phyloP scores from a whole-genome alignment of 176 grass and related monocot species.

The Triticum dicoccoides region DNA sequence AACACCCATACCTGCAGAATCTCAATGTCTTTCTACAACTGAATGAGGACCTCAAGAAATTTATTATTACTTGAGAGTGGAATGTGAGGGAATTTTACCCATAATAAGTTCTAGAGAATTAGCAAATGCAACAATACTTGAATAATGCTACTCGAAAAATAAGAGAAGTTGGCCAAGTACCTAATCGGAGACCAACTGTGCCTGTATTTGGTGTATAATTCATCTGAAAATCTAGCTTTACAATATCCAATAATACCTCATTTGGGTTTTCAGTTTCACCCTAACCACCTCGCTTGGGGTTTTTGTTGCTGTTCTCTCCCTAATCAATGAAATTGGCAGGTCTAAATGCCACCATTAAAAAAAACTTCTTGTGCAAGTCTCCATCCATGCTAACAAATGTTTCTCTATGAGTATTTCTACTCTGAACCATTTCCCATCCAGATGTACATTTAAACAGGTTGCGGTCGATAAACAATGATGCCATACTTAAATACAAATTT shows the following conservation, averaged over 20 bases:
- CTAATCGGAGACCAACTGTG: conserved; percentile 65
- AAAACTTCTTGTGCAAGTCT: conserved; percentile 79
- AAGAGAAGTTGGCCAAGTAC: conserved; percentile 38
- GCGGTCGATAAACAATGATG: conserved; percentile 4
- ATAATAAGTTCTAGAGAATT: not conserved
- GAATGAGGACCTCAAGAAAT: not conserved
- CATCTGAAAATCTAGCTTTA: conserved; percentile 79
- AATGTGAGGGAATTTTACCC: not conserved
- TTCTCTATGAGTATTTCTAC: conserved; percentile 58
- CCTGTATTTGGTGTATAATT: conserved; percentile 83
- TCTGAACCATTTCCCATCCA: conserved; percentile 67
- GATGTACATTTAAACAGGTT: conserved; percentile 42
- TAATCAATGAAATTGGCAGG: no score
- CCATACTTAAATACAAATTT: not conserved
- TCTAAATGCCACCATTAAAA: conserved; percentile 28
- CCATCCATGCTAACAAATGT: conserved; percentile 37
- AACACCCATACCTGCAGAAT: no score
- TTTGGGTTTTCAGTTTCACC: no score
- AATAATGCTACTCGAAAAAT: conserved; percentile 11
- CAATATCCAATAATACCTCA: conserved; percentile 89
- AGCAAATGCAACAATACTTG: not conserved
- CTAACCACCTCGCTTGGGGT: no score
- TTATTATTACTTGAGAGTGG: not conserved
- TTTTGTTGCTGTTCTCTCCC: no score
- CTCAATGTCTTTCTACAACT: no score